Evolutionary conservation across 768 basidiomycete species (phyloP), one percentile per base, ranked within the genome.

Genomic region (Mycena polygramma): DNA sequence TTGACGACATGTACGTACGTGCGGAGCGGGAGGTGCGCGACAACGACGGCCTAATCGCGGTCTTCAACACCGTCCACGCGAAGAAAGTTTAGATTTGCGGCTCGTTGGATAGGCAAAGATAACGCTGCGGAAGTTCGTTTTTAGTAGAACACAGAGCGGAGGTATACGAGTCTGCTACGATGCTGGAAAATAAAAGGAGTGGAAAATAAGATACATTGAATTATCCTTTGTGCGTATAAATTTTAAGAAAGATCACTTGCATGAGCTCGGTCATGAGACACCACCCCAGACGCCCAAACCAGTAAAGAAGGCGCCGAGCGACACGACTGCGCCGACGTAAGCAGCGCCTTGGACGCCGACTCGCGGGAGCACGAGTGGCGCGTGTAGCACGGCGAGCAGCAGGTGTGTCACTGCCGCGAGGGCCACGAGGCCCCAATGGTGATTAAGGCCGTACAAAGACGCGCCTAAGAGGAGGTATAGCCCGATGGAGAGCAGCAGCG

Each of bases 341-440:
- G 92, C 93, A 39, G 90, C 91, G 0, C 89, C 89, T 59, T 93
- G 94, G 36, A 94, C 86, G 9, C 94, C 94, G 35, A 95, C 86
- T 48, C 87, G 85, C 0, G 93, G 92, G 15, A 95, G 84, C 36
- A 94, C 81, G 60, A 85, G 79, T 1, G 92, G 88, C 0, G 92
- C 89, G 72, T 94, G 91, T 62, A 94, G 83, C 20, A 92, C 79
- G 4, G 88, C 81, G 24, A 95, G 85, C 37, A 84, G 74, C 11
- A 85, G 81, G 61, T 93, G 91, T 17, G 91, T 76, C 8, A 83
- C 65, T 13, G 61, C 46, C 19, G 65, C 37, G 36, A 88, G 71
- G 36, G 89, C 79, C 1, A 84, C 49, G 2, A 73, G 53, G 35
- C 14, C 48, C 58, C 55, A 51, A n/a, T 20, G 53, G 17, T 26